phyloP scores from a whole-genome alignment of 345 rosid genomes.

The Heritiera littoralis region DNA sequence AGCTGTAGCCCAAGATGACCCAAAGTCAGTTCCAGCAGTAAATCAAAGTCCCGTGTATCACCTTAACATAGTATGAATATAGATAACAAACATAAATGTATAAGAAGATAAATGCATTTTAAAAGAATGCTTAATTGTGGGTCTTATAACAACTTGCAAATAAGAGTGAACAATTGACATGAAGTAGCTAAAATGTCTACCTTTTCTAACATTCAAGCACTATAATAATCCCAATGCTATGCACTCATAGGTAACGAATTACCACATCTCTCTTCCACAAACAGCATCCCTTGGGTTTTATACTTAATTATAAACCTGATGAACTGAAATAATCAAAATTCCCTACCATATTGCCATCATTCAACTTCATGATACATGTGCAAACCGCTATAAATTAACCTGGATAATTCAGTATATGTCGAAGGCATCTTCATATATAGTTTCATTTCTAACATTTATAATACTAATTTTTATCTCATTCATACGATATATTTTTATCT shows the following conservation, averaged over 20 bases:
- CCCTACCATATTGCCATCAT: not conserved
- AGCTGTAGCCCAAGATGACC: constrained; percentile 25
- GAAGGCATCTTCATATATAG: not conserved
- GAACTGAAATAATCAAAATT: not conserved
- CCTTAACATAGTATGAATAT: not conserved
- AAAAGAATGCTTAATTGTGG: not conserved
- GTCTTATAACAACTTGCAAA: not conserved
- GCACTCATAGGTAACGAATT: not conserved
- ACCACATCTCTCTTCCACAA: not conserved
- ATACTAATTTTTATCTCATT: not conserved
- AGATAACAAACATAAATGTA: not conserved
- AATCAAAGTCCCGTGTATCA: not conserved
- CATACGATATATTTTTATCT: not conserved
- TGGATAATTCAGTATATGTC: not conserved
- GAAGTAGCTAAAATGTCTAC: constrained; percentile 4
- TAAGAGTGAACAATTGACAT: not conserved
- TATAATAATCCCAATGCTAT: not conserved
- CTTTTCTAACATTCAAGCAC: not conserved
- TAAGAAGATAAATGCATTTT: not conserved
- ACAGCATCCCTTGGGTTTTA: not conserved
- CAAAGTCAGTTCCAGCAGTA: constrained; percentile 7
- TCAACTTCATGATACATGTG: not conserved
- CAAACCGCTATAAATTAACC: not conserved
- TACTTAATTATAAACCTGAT: not conserved
- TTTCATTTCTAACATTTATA: not conserved